These are phyloP conservation scores for Corynespora cassiicola DNA, from an alignment of 2,329 filamentous ascomycete species.

Conservation along the genomic window DNA sequence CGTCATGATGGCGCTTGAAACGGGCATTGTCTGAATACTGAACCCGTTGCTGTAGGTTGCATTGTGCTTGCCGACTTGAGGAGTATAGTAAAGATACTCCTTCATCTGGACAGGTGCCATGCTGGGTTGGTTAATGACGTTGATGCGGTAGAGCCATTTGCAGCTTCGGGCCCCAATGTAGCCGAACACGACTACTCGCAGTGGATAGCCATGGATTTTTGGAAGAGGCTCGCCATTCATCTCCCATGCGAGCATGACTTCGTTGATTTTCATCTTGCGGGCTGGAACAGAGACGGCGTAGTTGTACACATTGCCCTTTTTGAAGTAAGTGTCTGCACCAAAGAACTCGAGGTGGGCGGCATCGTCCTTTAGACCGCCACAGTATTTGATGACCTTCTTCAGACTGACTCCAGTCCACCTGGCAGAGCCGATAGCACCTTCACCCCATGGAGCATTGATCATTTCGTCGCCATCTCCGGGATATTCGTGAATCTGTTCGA, in stretches of 20 bases:
- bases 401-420: constrained; percentile 68
- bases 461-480: constrained; percentile 71
- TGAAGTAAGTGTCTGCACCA: constrained; percentile 77
- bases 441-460: constrained; percentile 47
- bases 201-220: constrained; percentile 69
- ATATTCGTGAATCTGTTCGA: constrained; percentile 72
- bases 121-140: constrained; percentile 63
- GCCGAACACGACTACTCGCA: constrained; percentile 68
- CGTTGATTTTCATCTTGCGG: constrained; percentile 70
- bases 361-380: constrained; percentile 64
- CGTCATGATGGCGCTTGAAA: constrained; percentile 70
- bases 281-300: constrained; percentile 72
- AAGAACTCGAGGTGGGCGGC: constrained; percentile 72
- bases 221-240: constrained; percentile 73
- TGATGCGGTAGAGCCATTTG: constrained; percentile 70
- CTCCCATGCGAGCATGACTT: constrained; percentile 73
- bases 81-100: constrained; percentile 73
- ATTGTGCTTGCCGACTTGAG: constrained; percentile 73
- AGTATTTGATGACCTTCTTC: constrained; percentile 74
- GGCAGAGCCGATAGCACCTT: constrained; percentile 72
- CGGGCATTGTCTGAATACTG: constrained; percentile 75
- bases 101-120: constrained; percentile 68
- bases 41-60: constrained; percentile 65
- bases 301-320: constrained; percentile 69
- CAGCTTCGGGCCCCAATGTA: constrained; percentile 70